Evolutionary conservation across 768 basidiomycete genomes (phyloP).

Genomic region (Cystobasidium ongulense): DNA sequence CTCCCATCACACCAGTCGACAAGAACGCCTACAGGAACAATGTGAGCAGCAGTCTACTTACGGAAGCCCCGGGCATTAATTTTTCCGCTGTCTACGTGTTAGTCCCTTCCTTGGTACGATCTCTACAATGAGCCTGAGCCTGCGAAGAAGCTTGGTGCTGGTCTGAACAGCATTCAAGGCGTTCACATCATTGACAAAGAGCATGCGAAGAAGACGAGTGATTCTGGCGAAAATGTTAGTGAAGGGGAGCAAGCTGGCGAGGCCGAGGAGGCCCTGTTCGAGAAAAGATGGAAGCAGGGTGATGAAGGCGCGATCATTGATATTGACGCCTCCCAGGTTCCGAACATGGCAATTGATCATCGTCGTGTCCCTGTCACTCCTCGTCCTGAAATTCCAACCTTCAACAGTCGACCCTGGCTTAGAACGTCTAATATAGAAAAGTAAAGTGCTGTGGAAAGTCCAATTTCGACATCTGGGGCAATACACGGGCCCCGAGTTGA

Average conservation of each 20-base stretch:
- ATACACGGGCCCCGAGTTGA: too few relatives aligned
- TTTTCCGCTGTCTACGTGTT: background rate
- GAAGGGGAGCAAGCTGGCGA: background rate
- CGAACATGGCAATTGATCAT: too few relatives aligned
- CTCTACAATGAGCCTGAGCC: conserved; percentile 21
- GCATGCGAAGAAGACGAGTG: background rate
- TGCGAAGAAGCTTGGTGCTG: background rate
- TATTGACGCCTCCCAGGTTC: background rate
- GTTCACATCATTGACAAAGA: background rate
- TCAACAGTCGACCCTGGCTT: too few relatives aligned
- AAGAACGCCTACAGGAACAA: background rate
- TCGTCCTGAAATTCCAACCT: too few relatives aligned
- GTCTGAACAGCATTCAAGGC: background rate
- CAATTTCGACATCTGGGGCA: too few relatives aligned
- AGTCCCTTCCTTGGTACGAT: conserved; percentile 16
- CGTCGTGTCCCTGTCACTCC: too few relatives aligned
- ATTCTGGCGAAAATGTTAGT: background rate
- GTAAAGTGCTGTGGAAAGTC: too few relatives aligned
- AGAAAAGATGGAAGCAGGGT: background rate
- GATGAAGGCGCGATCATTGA: background rate
- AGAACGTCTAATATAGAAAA: too few relatives aligned
- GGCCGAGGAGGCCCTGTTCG: background rate
- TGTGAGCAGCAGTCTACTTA: background rate
- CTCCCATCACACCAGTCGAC: background rate
- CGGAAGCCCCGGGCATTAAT: too few relatives aligned